Percentiles rank a stretch among this genome's conserved stretches.
Conservation (phyloP, 148 eudicot genomes). For the Rhododendron kiyosumense region DNA sequence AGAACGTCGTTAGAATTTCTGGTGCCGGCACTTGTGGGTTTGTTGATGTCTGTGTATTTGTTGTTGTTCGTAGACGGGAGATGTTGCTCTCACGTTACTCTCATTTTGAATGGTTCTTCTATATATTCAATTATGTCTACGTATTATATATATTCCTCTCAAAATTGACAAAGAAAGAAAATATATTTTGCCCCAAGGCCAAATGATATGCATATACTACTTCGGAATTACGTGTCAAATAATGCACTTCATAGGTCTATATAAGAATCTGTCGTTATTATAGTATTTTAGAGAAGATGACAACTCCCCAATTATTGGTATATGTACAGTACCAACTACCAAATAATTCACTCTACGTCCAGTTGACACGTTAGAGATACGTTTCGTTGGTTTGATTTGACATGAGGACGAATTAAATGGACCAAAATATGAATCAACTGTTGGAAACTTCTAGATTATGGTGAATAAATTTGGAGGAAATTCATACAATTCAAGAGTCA, state of each 20-base stretch:
- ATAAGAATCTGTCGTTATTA: neutral
- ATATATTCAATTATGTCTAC: neutral
- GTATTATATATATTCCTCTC: neutral
- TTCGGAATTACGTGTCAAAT: neutral
- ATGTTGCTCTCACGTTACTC: neutral
- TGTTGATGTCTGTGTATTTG: too few species aligned
- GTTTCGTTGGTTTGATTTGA: neutral
- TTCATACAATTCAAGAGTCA: too few species aligned
- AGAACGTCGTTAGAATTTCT: too few species aligned
- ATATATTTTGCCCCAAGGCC: neutral
- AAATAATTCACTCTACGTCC: neutral
- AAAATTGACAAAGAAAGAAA: neutral
- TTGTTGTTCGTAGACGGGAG: too few species aligned
- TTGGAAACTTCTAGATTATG: too few species aligned
- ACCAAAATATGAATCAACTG: neutral
- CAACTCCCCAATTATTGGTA: neutral
- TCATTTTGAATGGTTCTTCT: too few species aligned
- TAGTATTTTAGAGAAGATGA: neutral
- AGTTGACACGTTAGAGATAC: neutral
- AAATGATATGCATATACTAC: neutral
- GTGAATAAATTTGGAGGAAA: too few species aligned
- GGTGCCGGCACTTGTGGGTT: too few species aligned
- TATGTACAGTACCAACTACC: neutral
- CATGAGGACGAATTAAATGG: neutral
- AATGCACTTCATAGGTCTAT: neutral